phyloP scores from a whole-genome alignment of 257 asterid genomes.

The Striga asiatica region DNA sequence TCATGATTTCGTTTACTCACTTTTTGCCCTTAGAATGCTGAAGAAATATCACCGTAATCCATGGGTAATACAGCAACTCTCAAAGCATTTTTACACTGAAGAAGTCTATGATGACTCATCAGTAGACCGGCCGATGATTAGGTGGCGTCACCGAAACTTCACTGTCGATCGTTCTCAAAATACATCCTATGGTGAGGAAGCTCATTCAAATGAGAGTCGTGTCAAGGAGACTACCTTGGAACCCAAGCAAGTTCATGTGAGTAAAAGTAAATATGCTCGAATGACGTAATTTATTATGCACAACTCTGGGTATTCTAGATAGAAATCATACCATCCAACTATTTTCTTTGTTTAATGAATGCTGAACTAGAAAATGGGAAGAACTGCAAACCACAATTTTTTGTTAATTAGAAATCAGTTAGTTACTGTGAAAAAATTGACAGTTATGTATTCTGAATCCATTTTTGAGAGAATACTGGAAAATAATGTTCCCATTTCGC shows the following conservation, averaged over 20 bases:
- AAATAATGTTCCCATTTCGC: background rate
- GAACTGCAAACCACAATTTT: no score
- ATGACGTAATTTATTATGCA: background rate
- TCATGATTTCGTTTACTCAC: constrained; percentile 10
- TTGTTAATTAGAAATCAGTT: no score
- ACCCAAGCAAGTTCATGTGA: constrained; percentile 30
- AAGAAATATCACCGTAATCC: constrained; percentile 29
- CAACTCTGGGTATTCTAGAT: background rate
- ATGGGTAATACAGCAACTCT: constrained; percentile 26
- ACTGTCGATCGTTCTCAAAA: constrained; percentile 24
- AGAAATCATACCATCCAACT: background rate
- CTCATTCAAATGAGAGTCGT: constrained; percentile 18
- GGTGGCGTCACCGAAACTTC: constrained; percentile 53
- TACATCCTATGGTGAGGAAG: constrained; percentile 12
- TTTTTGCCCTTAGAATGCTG: constrained; percentile 41
- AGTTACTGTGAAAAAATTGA: no score
- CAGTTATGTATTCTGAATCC: background rate
- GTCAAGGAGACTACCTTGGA: constrained; percentile 20
- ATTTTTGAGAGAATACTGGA: background rate
- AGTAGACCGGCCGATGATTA: constrained; percentile 35
- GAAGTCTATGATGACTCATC: constrained; percentile 58
- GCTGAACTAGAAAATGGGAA: background rate
- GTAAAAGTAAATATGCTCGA: constrained; percentile 11
- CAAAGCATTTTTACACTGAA: constrained; percentile 60
- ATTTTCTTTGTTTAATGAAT: background rate